These are phyloP conservation scores for Trichoderma parareesei DNA, from an alignment of 495 filamentous ascomycete species.

Conservation along the genomic window DNA sequence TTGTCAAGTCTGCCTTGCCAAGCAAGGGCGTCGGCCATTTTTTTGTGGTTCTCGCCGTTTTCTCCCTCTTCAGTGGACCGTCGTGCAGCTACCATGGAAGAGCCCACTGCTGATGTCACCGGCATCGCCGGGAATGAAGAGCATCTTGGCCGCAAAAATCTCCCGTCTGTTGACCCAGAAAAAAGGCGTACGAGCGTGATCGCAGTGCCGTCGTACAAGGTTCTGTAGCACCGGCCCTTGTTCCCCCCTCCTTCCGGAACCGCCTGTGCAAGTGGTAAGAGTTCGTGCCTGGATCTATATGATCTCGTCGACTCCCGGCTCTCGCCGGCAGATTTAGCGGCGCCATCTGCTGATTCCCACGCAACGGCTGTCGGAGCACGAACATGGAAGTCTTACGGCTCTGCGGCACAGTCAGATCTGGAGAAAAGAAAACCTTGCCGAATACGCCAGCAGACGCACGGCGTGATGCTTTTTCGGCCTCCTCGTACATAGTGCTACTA, in stretches of 20 bases:
- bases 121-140: slow-evolving; percentile 5
- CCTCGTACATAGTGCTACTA: neutral
- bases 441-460: no score
- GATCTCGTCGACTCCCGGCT: no score
- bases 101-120: slow-evolving; percentile 6
- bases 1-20: slow-evolving; percentile 2
- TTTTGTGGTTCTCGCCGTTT: neutral
- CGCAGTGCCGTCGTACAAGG: neutral
- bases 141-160: neutral
- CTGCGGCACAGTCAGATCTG: neutral
- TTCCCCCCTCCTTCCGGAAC: neutral
- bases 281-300: no score
- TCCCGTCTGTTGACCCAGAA: neutral
- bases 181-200: no score
- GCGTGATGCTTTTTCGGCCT: no score
- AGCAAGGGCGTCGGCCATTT: neutral
- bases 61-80: neutral
- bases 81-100: neutral
- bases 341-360: neutral
- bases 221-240: neutral
- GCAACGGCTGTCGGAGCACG: no score
- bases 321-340: neutral
- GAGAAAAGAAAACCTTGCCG: no score
- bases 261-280: no score
- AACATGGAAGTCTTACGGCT: neutral